Conservation (phyloP, 2,329 filamentous ascomycete species). For the Kalmusia sp. region DNA sequence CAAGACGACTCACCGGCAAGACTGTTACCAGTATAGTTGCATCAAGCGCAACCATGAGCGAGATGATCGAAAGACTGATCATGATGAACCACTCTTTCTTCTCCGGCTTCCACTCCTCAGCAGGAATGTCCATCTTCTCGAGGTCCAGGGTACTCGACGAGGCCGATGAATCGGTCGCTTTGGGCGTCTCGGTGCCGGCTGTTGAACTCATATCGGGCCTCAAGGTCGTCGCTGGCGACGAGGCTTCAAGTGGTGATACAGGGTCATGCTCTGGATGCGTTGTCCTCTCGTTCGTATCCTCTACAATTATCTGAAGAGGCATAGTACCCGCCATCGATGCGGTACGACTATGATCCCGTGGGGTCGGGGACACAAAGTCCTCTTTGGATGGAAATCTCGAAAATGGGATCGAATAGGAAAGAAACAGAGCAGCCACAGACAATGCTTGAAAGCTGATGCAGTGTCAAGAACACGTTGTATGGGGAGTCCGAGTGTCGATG, state of each 20-base stretch:
- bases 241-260: not conserved
- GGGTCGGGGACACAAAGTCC: not conserved
- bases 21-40: slow-evolving; percentile 37
- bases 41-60: slow-evolving; percentile 40
- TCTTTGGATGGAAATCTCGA: not conserved
- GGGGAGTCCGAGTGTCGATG: not conserved
- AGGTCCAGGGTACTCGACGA: slow-evolving; percentile 1
- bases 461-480: too few relatives aligned
- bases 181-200: not conserved
- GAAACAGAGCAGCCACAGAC: not conserved
- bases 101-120: slow-evolving; percentile 18
- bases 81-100: slow-evolving; percentile 32
- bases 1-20: slow-evolving; percentile 26
- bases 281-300: not conserved
- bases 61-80: slow-evolving; percentile 34
- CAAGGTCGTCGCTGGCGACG: too few relatives aligned
- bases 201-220: not conserved
- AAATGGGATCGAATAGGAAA: not conserved
- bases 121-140: slow-evolving; percentile 3
- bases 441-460: not conserved
- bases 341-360: not conserved
- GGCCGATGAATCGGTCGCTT: not conserved
- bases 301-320: not conserved
- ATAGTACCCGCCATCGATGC: slow-evolving; percentile 1
- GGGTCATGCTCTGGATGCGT: not conserved